A percentile compares a stretch with the other conserved stretches of the same genome.
These are phyloP conservation scores for Microsporum ferrugineum DNA, from an alignment of 2,329 filamentous ascomycete species.

Conservation along the genomic window DNA sequence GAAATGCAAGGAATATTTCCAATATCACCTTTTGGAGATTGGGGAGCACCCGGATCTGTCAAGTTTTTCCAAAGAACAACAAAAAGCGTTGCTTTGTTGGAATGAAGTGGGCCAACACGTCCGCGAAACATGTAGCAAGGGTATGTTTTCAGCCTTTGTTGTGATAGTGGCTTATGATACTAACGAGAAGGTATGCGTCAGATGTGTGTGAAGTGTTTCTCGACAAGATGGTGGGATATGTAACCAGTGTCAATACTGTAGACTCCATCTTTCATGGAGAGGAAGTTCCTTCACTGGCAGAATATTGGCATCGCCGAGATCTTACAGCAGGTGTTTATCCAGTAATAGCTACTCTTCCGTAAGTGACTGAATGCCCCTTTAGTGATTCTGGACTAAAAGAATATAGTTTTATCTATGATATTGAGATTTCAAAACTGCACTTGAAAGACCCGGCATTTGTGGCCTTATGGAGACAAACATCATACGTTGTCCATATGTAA, in stretches of 20 bases:
- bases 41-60: neutral
- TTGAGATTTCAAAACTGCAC: neutral
- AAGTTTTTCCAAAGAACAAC: neutral
- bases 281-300: neutral
- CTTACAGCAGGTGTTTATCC: neutral
- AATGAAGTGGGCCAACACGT: neutral
- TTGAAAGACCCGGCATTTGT: neutral
- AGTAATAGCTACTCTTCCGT: neutral
- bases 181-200: neutral
- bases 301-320: neutral
- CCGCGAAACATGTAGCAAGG: neutral
- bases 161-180: neutral
- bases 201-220: neutral
- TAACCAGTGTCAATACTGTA: neutral
- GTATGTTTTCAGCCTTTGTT: neutral
- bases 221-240: neutral
- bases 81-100: neutral
- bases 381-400: neutral
- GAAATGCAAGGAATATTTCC: neutral
- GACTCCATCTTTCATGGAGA: neutral
- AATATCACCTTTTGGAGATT: neutral
- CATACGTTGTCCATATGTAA: neutral
- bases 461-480: neutral
- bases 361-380: neutral
- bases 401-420: neutral